Percentiles rank a stretch among this genome's conserved stretches.
Evolutionary conservation across 2,329 filamentous ascomycete genomes (phyloP).

Genomic region (Colletotrichum coccodes): DNA sequence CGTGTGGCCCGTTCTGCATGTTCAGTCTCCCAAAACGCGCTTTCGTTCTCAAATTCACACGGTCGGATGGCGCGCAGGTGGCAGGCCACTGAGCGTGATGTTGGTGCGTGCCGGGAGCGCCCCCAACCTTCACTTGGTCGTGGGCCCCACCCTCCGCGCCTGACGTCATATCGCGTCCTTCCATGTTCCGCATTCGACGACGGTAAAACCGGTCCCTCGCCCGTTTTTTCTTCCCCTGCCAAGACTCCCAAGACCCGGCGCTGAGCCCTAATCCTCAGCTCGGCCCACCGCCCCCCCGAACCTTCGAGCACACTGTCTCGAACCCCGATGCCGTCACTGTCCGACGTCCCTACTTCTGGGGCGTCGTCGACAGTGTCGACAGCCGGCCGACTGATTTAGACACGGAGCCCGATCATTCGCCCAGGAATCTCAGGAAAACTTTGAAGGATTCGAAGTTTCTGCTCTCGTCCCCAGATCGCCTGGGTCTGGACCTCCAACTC

Average conservation of each 20-base stretch:
- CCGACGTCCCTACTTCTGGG: constrained; percentile 15
- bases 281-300: constrained; percentile 28
- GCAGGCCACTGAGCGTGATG: too few species aligned
- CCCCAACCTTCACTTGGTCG: constrained; percentile 8
- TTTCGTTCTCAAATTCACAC: background rate
- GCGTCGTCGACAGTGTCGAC: constrained; percentile 8
- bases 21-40: too few species aligned
- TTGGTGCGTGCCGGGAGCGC: background rate
- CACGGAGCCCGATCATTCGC: constrained; percentile 6
- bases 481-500: constrained; percentile 16
- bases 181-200: constrained; percentile 12
- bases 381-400: background rate
- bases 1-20: too few species aligned
- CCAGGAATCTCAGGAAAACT: background rate
- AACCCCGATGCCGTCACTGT: constrained; percentile 26
- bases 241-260: constrained; percentile 20
- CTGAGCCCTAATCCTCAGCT: constrained; percentile 24
- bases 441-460: background rate
- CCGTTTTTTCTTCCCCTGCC: constrained; percentile 30
- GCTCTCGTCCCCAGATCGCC: constrained; percentile 7
- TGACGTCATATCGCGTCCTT: constrained; percentile 24
- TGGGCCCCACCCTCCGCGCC: background rate
- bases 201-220: constrained; percentile 16
- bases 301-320: constrained; percentile 20
- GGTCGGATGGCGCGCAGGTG: background rate